Percentiles rank a stretch among this genome's conserved stretches.
phyloP scores from a whole-genome alignment of 306 rosid species.

The Pyrus communis region DNA sequence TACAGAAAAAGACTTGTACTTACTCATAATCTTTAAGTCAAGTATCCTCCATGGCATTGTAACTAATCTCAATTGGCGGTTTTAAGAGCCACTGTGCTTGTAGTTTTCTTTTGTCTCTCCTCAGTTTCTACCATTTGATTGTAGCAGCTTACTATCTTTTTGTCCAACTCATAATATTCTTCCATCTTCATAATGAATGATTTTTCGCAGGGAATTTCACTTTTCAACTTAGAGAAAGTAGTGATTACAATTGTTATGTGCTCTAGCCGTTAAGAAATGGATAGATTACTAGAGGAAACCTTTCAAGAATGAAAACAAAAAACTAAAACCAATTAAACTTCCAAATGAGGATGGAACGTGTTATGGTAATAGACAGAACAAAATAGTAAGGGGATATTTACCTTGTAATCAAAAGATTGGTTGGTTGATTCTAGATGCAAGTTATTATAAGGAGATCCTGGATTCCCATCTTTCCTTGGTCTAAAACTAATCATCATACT shows the following conservation, averaged over 20 bases:
- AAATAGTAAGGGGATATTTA: conserved; percentile 18
- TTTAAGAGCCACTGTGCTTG: conserved; percentile 22
- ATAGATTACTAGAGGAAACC: not conserved
- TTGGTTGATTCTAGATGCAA: conserved; percentile 52
- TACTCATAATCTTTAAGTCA: conserved; percentile 9
- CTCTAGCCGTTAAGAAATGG: not conserved
- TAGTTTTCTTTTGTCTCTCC: conserved; percentile 32
- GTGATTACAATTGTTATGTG: no score
- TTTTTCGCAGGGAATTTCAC: not conserved
- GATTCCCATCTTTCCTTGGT: conserved; percentile 40
- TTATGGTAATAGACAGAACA: not conserved
- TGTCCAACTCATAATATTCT: conserved; percentile 76
- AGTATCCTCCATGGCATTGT: conserved; percentile 25
- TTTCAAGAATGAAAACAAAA: not conserved
- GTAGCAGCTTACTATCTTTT: conserved; percentile 78
- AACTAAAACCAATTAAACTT: not conserved
- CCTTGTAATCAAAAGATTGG: conserved; percentile 81
- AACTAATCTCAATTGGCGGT: conserved; percentile 21
- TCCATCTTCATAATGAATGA: conserved; percentile 47
- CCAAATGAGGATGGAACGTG: not conserved
- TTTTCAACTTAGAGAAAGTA: not conserved
- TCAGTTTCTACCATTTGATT: conserved; percentile 40
- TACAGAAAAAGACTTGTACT: conserved; percentile 18
- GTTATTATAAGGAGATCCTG: conserved; percentile 33
- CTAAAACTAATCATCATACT: conserved; percentile 83